Evolutionary conservation across 371 early-diverging fungal species (phyloP), one percentile per base, ranked within the genome.

Genomic region (Amoeboaphelidium occidentale): DNA sequence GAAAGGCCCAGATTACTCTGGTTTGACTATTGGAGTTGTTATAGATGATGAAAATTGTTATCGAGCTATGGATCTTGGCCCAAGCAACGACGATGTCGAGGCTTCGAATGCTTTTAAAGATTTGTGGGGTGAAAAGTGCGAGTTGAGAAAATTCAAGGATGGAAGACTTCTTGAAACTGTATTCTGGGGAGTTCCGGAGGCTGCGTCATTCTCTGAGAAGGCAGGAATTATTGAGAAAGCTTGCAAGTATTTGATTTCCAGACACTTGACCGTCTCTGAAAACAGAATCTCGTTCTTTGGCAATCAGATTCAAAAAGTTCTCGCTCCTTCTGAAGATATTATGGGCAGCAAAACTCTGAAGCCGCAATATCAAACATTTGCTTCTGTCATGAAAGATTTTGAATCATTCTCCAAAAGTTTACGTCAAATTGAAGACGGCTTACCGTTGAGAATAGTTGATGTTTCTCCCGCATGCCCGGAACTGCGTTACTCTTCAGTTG

Each of bases 91-190:
- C 41, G 63, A 76, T 23, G 62, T 59, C 21, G 70, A 64, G 23
- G 74, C 68, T 1, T 68, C 72, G n/a, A 64, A 63, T n/a, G 70
- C 60, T 13, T 90, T 87, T 67, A 67, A 75, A 17, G 53, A 65
- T 23, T 67, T 90, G 27, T 90, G 90, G 90, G 90, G 90, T 12
- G 60, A 64, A 42, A 76, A 76, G 52, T 70, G 84, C 1, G 84
- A 85, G 51, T 55, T 83, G 20, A 72, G 90, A 50, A 76, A 87
- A 14, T 90, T 87, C 69, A 74, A 81, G 53, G 84, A 90, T 55
- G 87, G 87, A 26, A 73, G 74, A 43, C 82, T 87, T 58, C 48
- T 71, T 2, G 80, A 84, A 57, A 72, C 75, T 64, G 85, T 84
- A 14, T 78, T 85, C 0, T 87, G 78, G 76, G 66, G 76, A 51